Evolutionary conservation across 2,329 filamentous ascomycete species (phyloP).

Genomic region (Phymatotrichopsis omnivora): DNA sequence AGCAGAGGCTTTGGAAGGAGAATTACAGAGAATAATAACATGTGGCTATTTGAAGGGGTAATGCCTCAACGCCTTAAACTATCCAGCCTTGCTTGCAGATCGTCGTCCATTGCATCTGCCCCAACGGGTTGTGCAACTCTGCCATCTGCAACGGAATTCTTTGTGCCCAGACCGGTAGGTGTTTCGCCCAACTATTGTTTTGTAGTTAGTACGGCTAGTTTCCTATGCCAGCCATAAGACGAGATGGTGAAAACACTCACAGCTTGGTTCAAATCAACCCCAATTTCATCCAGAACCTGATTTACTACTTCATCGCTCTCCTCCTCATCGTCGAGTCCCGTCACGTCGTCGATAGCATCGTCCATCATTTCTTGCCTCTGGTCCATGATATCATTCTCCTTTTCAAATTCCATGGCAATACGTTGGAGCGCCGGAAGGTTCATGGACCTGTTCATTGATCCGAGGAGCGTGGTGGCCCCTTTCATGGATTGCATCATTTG

Average conservation of each 20-base stretch:
- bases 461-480: conserved; percentile 81
- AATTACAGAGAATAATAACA: no score
- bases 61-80: conserved; percentile 50
- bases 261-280: conserved; percentile 79
- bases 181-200: conserved; percentile 95
- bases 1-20: no score
- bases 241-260: conserved; percentile 47
- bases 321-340: conserved; percentile 80
- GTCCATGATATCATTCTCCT: conserved; percentile 99
- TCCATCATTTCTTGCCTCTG: conserved; percentile 99
- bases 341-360: conserved; percentile 94
- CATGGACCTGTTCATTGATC: conserved; percentile 97
- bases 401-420: conserved; percentile 98
- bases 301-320: conserved; percentile 96
- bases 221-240: conserved; percentile 14
- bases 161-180: conserved; percentile 67
- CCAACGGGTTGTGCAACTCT: conserved; percentile 81
- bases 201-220: no score
- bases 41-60: no score
- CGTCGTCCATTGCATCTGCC: conserved; percentile 62
- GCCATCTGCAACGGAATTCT: conserved; percentile 56
- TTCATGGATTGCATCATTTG: conserved; percentile 99
- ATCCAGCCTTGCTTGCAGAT: conserved; percentile 85
- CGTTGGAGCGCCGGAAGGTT: conserved; percentile 89
- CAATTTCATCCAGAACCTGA: conserved; percentile 92